Base-by-base conservation (phyloP, 2,329 filamentous ascomycete genomes). In the Penicillium sumatraense region DNA sequence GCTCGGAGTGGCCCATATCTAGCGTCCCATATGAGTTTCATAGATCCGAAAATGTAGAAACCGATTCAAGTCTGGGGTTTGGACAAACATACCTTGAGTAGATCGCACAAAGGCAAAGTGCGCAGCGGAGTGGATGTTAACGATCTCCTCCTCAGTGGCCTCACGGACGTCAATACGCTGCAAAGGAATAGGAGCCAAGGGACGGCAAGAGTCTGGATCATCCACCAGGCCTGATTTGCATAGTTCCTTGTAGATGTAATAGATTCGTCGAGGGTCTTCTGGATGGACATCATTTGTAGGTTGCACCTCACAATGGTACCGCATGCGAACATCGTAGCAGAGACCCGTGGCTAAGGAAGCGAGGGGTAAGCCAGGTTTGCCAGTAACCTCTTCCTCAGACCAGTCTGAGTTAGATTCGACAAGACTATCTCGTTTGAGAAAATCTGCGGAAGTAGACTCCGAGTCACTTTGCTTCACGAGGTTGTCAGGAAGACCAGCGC, bases 291-390 rank as follows among this genome's bases (percentile, higher is more conserved):
- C 89, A 16, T 78, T 74, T 3, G 79, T 76, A 3, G 81, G 78
- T 16, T 91, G 87, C 14, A 90, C 87, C 70, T 97, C 96, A 51
- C 92, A 90, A 72, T 99, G 95, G 57, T 96, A 89, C 57, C 95
- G 91, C 95, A 99, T 99, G 27, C 93, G 86, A 54, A 91, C 87
- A 76, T 99, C 95, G 71, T 98, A 99, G 62, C 90, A 93, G 58
- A 89, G 86, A 3, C 90, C 90, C 0, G 89, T 93, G 0, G 88
- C 85, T 1, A 90, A 78, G 23, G 85, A 74, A 2, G 75, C 70
- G 23, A 74, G 58, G 1, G 77, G 73, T n/a, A 80, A 68, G 9
- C 75, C 75, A 75, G 78, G 53, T 76, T 75, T 68, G 7, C 60
- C 59, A 7, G 63, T 58, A 38, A 59, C 50, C 26, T 71, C 70